Evolutionary conservation across 148 eudicot genomes (phyloP).

Genomic region (Camellia japonica): DNA sequence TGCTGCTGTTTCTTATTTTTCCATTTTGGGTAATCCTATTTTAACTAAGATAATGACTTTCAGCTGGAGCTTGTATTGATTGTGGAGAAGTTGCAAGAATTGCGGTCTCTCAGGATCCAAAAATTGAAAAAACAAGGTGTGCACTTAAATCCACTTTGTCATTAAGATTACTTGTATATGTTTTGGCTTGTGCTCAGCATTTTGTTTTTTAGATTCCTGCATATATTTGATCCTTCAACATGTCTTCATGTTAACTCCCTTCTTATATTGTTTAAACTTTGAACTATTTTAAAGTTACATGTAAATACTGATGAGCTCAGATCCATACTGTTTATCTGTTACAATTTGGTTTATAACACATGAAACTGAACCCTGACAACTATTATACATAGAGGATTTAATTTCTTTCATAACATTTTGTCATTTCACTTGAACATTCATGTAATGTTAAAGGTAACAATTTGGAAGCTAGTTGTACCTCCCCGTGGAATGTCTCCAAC

Average conservation of each 20-base stretch:
- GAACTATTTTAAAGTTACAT: neutral
- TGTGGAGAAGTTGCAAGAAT: conserved; percentile 95
- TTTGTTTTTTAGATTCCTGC: neutral
- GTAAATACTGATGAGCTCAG: neutral
- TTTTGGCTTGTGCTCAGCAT: neutral
- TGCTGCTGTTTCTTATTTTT: neutral
- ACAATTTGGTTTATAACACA: conserved; percentile 1
- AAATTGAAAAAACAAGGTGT: conserved; percentile 94
- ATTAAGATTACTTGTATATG: neutral
- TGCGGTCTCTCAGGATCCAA: conserved; percentile 85
- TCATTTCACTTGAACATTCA: neutral
- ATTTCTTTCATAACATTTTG: neutral
- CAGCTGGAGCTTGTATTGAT: conserved; percentile 93
- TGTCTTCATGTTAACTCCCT: neutral
- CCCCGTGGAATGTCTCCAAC: neutral
- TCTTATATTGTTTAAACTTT: neutral
- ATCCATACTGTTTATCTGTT: neutral
- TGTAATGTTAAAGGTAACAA: neutral
- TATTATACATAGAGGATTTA: neutral
- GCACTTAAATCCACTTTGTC: neutral
- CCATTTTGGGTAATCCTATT: neutral
- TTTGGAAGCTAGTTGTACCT: conserved; percentile 11
- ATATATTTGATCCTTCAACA: neutral
- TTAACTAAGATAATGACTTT: conserved; percentile 20
- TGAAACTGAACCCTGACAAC: neutral